Evolutionary conservation across 805 yeast species (phyloP), one percentile per base, ranked within the genome.

Genomic region (Monosporozyma solicola): DNA sequence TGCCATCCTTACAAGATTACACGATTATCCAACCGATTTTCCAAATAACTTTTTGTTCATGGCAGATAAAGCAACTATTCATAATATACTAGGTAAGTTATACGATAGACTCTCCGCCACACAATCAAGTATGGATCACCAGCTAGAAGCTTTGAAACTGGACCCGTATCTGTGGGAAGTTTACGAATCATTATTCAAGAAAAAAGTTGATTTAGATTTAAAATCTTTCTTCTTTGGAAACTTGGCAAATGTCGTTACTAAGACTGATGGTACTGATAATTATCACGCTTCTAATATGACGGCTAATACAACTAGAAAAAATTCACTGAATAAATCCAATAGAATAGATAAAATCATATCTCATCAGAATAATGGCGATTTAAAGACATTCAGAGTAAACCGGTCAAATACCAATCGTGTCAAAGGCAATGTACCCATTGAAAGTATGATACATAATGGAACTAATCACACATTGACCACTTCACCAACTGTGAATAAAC

Each of bases 121-220:
- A 5, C 79, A 81, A 58, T 82, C 83, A 53, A 83, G 94, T 53
- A 77, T 85, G 0, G 69, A 84, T 48, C 79, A 81, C 61, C 87
- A 84, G 64, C 77, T 87, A 0, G 80, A 78, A 57, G 87, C 92
- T 0, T 74, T 89, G 53, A 80, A 81, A 54, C 69, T 76, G 57
- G 87, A 94, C 64, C 96, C 95, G 16, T 87, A 75, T 63, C 76
- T 89, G 43, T 89, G 94, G 79, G 97, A 89, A 63, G 89, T 97
- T 0, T 83, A 88, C 57, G 88, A 84, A 58, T 83, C 84, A 45
- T 71, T 94, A 48, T 82, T 89, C 60, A 74, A 76, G 48, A 71
- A 85, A 70, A 94, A 95, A 11, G 87, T 85, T 20, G 79, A 79
- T 54, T 76, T 89, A 20, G 80, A 82, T 54, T 51, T 63, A 44